These are phyloP conservation scores for Claviceps maximensis DNA, from an alignment of 2,329 filamentous ascomycete genomes.

Conservation along the genomic window DNA sequence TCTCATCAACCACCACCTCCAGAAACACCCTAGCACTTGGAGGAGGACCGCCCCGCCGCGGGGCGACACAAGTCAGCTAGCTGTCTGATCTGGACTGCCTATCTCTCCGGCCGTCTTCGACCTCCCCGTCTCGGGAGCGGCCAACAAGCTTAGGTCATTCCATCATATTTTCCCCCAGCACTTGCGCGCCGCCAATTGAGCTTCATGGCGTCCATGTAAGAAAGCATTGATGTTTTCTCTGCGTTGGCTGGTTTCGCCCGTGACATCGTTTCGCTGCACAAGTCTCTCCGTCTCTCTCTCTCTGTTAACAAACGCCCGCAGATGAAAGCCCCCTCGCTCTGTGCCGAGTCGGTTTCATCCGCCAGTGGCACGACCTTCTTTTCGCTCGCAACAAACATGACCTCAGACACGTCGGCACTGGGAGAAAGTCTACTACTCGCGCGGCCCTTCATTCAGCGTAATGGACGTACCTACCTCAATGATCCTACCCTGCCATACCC, in stretches of 20 bases:
- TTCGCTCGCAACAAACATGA: constrained; percentile 32
- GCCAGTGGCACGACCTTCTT: constrained; percentile 29
- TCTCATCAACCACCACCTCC: constrained; percentile 2
- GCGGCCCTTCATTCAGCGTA: constrained; percentile 54
- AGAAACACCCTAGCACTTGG: constrained; percentile 10
- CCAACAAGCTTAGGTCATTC: constrained; percentile 2
- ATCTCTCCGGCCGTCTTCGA: neutral
- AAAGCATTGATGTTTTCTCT: neutral
- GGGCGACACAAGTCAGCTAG: constrained; percentile 9
- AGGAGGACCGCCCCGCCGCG: constrained; percentile 16
- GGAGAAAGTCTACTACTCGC: constrained; percentile 25
- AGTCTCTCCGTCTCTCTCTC: neutral
- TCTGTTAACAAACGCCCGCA: constrained; percentile 15
- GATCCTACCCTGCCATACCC: constrained; percentile 63
- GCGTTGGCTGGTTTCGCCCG: neutral
- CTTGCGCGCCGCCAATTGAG: constrained; percentile 3
- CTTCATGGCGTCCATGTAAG: constrained; percentile 7
- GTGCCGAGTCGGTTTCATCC: constrained; percentile 34
- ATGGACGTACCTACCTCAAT: constrained; percentile 72
- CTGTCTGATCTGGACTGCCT: neutral
- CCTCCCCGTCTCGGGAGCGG: neutral
- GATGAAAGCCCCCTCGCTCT: constrained; percentile 23
- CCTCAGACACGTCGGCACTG: constrained; percentile 33
- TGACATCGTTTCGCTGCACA: neutral
- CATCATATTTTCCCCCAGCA: constrained; percentile 2